These are phyloP conservation scores for Wolfiporia cocos DNA, from an alignment of 1,284 basidiomycete genomes.

Conservation along the genomic window DNA sequence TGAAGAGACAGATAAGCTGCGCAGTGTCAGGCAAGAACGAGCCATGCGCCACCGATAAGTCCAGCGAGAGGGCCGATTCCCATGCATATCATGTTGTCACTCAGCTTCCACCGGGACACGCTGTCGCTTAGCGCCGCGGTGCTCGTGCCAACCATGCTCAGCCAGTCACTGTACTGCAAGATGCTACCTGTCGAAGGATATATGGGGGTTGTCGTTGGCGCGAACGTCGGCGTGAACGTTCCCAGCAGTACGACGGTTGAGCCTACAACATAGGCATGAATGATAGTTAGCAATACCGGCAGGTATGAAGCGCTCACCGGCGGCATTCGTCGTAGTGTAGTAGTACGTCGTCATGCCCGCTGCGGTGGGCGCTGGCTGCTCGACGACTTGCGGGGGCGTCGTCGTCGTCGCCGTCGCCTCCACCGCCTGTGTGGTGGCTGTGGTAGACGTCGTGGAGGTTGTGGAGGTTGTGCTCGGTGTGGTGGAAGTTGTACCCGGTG, in stretches of 20 bases:
- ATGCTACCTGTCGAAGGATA: slow-evolving; percentile 43
- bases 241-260: slow-evolving; percentile 37
- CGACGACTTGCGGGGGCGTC: slow-evolving; percentile 10
- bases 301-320: slow-evolving; percentile 30
- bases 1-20: too few species aligned
- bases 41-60: slow-evolving; percentile 11
- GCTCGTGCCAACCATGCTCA: slow-evolving; percentile 36
- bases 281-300: neutral
- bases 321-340: slow-evolving; percentile 56
- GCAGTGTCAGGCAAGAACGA: slow-evolving; percentile 11
- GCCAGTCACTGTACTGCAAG: slow-evolving; percentile 46
- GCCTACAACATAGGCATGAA: slow-evolving; percentile 13
- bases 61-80: slow-evolving; percentile 1
- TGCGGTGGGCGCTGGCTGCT: slow-evolving; percentile 36
- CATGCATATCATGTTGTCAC: slow-evolving; percentile 11
- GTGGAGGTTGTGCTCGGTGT: slow-evolving; percentile 12
- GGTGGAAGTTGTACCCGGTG: neutral
- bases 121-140: slow-evolving; percentile 21
- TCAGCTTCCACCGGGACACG: slow-evolving; percentile 7
- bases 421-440: slow-evolving; percentile 21
- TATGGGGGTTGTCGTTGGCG: slow-evolving; percentile 31
- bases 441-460: slow-evolving; percentile 19
- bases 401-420: slow-evolving; percentile 22
- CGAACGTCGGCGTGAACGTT: slow-evolving; percentile 53
- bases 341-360: slow-evolving; percentile 44